Evolutionary conservation across 2,329 filamentous ascomycete species (phyloP).

Genomic region (Hymenoscyphus linearis): DNA sequence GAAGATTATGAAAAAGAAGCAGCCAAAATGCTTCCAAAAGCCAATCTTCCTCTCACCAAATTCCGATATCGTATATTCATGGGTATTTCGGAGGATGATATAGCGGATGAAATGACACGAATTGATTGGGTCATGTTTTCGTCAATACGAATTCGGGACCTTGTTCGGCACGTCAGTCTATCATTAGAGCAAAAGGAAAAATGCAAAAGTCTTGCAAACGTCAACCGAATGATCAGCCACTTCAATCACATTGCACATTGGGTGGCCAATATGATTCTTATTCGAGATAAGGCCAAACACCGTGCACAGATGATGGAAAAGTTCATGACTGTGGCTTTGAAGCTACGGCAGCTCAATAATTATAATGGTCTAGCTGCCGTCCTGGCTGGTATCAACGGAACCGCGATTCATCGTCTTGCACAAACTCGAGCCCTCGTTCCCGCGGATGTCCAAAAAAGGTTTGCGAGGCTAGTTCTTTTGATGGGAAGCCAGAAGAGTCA

Average conservation of each 20-base stretch:
- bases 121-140: constrained; percentile 99
- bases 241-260: constrained; percentile 83
- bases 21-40: constrained; percentile 62
- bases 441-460: constrained; percentile 69
- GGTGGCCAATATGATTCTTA: constrained; percentile 76
- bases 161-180: constrained; percentile 85
- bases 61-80: constrained; percentile 87
- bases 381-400: constrained; percentile 85
- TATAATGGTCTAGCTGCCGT: constrained; percentile 96
- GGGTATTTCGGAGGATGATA: constrained; percentile 75
- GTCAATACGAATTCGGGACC: constrained; percentile 85
- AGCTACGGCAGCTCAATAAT: constrained; percentile 87
- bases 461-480: constrained; percentile 80
- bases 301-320: constrained; percentile 87
- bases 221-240: constrained; percentile 90
- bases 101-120: constrained; percentile 86
- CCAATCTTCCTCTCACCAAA: constrained; percentile 70
- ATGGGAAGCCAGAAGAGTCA: constrained; percentile 93
- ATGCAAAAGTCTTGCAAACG: constrained; percentile 73
- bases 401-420: constrained; percentile 74
- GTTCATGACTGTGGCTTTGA: constrained; percentile 85
- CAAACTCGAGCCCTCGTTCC: constrained; percentile 76
- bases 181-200: constrained; percentile 65
- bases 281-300: constrained; percentile 95
- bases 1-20: constrained; percentile 81